Percentiles rank a stretch among this genome's conserved stretches.
Evolutionary conservation across 495 filamentous ascomycete genomes (phyloP).

Genomic region (Aspergillus ellipticus): DNA sequence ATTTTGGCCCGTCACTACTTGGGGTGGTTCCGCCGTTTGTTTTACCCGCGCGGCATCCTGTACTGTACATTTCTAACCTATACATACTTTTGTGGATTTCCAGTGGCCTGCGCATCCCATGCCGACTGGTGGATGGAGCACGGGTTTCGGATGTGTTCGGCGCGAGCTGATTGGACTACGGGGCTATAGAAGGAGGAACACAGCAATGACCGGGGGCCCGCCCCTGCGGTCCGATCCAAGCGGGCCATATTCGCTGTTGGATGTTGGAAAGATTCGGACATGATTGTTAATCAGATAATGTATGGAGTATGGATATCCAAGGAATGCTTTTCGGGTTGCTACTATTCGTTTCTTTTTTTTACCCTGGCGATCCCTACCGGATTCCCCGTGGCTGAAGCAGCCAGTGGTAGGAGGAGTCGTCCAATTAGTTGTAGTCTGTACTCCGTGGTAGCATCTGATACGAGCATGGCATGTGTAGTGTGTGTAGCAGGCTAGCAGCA

Average conservation of each 20-base stretch:
- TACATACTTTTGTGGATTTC: background rate
- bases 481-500: too few species aligned
- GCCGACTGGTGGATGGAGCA: too few species aligned
- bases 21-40: background rate
- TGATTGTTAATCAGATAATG: background rate
- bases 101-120: background rate
- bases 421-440: too few species aligned
- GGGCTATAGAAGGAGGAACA: background rate
- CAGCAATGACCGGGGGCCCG: background rate
- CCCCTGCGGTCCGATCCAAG: background rate
- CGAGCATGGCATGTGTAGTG: too few species aligned
- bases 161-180: background rate
- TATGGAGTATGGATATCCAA: conserved; percentile 1
- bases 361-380: background rate
- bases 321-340: background rate
- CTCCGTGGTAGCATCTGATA: too few species aligned
- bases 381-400: too few species aligned
- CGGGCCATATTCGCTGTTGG: background rate
- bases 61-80: conserved; percentile 3
- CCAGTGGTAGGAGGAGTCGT: too few species aligned
- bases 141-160: background rate
- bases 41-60: background rate
- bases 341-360: background rate
- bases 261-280: background rate
- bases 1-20: background rate